phyloP scores from a whole-genome alignment of 306 rosid genomes.

The cucumber (Cucumis sativus) region DNA sequence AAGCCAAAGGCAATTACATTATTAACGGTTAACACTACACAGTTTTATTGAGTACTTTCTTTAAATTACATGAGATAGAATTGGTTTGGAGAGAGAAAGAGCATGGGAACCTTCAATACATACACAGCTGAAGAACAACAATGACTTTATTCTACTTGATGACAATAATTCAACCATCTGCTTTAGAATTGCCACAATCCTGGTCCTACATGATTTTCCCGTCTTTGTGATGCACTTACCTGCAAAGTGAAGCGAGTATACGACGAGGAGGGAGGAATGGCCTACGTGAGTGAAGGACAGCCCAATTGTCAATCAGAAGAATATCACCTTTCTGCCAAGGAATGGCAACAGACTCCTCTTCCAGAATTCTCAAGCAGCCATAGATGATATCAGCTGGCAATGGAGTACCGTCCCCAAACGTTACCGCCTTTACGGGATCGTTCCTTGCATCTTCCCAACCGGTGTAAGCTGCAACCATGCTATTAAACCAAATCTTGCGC shows the following conservation, averaged over 20 bases:
- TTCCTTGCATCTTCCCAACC: slow-evolving; percentile 42
- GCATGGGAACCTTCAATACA: background rate
- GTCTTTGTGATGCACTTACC: slow-evolving; percentile 13
- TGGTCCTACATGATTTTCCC: background rate
- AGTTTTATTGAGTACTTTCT: background rate
- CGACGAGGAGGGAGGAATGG: slow-evolving; percentile 62
- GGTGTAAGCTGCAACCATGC: slow-evolving; percentile 83
- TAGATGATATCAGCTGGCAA: slow-evolving; percentile 46
- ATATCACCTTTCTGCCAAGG: slow-evolving; percentile 66
- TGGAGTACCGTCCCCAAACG: slow-evolving; percentile 64
- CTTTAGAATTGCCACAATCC: background rate
- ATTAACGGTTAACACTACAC: background rate
- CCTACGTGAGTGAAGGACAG: slow-evolving; percentile 67
- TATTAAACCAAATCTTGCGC: slow-evolving; percentile 79
- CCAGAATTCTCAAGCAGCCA: slow-evolving; percentile 53
- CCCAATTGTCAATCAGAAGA: slow-evolving; percentile 67
- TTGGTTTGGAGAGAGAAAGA: background rate
- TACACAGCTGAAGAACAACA: background rate
- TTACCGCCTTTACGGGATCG: slow-evolving; percentile 72
- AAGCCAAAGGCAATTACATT: background rate
- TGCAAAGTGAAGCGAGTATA: slow-evolving; percentile 41
- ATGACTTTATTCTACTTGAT: background rate
- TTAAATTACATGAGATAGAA: background rate
- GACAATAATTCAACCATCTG: background rate
- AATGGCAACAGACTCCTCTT: slow-evolving; percentile 61